These are phyloP conservation scores for Candida nonsorbophila DNA, from an alignment of 805 yeast genomes.

Conservation along the genomic window DNA sequence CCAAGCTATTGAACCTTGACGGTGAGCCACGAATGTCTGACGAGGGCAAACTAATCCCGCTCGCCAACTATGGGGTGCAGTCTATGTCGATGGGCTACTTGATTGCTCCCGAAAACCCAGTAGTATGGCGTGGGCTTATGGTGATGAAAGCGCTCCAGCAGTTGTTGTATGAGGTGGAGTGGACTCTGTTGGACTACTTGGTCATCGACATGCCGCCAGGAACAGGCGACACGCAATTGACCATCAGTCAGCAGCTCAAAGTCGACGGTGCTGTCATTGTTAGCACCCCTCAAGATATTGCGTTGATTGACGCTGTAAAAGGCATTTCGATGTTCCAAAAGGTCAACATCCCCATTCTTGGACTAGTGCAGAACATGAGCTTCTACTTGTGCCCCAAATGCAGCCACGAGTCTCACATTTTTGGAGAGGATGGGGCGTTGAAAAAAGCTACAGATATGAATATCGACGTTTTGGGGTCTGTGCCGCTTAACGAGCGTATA, in stretches of 20 bases:
- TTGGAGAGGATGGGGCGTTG: slow-evolving; percentile 58
- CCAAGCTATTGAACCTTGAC: slow-evolving; percentile 58
- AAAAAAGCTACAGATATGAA: slow-evolving; percentile 46
- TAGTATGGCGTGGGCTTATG: slow-evolving; percentile 84
- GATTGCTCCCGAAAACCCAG: slow-evolving; percentile 58
- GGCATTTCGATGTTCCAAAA: slow-evolving; percentile 77
- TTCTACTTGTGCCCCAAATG: slow-evolving; percentile 73
- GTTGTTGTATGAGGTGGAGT: slow-evolving; percentile 73
- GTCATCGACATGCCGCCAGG: slow-evolving; percentile 90
- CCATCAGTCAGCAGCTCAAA: slow-evolving; percentile 71
- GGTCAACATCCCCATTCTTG: slow-evolving; percentile 66
- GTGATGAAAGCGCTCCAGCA: slow-evolving; percentile 86
- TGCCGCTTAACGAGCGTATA: slow-evolving; percentile 61
- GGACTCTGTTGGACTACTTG: slow-evolving; percentile 62
- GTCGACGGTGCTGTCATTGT: slow-evolving; percentile 80
- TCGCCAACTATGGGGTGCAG: slow-evolving; percentile 68
- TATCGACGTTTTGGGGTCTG: slow-evolving; percentile 53
- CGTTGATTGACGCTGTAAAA: slow-evolving; percentile 71
- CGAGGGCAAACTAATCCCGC: slow-evolving; percentile 56
- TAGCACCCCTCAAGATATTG: slow-evolving; percentile 83
- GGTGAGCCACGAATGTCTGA: slow-evolving; percentile 63
- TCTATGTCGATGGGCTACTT: slow-evolving; percentile 90
- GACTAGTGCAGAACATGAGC: slow-evolving; percentile 82
- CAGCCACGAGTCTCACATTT: slow-evolving; percentile 64
- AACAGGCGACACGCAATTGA: slow-evolving; percentile 82